Evolutionary conservation across 108 stramenopile species (phyloP), one percentile per base, ranked within the genome.

Genomic region (Conticribra guillardii): DNA sequence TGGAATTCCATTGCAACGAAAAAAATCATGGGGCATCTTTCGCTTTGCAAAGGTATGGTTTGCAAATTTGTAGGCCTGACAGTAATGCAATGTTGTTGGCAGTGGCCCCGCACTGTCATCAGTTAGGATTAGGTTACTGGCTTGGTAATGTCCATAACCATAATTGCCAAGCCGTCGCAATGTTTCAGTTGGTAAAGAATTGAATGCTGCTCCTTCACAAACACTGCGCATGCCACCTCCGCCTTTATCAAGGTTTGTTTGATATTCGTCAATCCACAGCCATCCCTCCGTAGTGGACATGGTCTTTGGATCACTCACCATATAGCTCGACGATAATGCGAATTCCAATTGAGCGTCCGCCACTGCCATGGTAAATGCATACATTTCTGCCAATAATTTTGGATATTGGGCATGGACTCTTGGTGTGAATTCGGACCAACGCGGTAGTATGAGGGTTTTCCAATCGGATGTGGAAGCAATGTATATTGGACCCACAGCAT

Each of bases 381-480:
- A 97, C 97, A 97, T 97, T 73, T 97, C 96, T 31, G 95, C 91
- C 27, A 98, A 62, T 17, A 96, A 67, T 31, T 87, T 67, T 9
- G 91, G 88, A 46, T 89, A 89, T 32, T 88, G 76, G 23, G 73
- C 73, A 61, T 92, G 85, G 4, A 91, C 87, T n/a, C 73, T 30
- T 9, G 88, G 86, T 7, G 84, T 89, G 64, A 89, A 82, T 9
- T 79, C 79, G 9, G 82, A 17, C 92, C 92, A 93, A 26, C 71
- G 77, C 15, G 69, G 47, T 29, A 57, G 71, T 58, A 71, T 41
- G 8, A 41, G 81, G 63, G 24, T 52, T 28, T 55, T 78, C 88
- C 84, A 93, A 70, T 93, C 89, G 41, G 65, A 60, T 8, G 65
- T 87, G 15, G 87, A 68, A 8, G 80, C 84, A 69, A 90, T 59